Evolutionary conservation across 371 early-diverging fungal species (phyloP).

Genomic region (Mortierella sp.): DNA sequence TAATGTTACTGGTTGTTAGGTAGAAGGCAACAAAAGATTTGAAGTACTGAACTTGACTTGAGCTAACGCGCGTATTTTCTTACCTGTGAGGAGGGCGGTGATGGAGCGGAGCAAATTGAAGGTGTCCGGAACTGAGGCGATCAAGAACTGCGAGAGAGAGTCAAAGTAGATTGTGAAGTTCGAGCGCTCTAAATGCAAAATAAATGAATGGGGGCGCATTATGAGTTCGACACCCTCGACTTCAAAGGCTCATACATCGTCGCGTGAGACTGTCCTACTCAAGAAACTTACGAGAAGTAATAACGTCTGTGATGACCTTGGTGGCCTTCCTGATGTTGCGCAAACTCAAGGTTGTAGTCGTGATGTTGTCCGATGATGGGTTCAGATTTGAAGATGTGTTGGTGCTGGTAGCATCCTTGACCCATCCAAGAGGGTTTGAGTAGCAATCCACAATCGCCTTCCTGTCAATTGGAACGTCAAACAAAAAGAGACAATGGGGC

Average conservation of each 20-base stretch:
- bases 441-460: constrained; percentile 39
- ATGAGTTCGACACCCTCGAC: background rate
- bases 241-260: background rate
- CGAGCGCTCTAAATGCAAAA: constrained; percentile 12
- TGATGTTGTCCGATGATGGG: background rate
- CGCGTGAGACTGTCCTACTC: background rate
- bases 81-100: constrained; percentile 41
- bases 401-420: background rate
- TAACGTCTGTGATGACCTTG: constrained; percentile 26
- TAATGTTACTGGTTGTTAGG: background rate
- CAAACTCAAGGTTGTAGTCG: constrained; percentile 7
- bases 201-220: background rate
- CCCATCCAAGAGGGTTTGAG: constrained; percentile 52
- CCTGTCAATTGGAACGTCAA: constrained; percentile 10
- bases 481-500: background rate
- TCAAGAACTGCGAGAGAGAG: constrained; percentile 42
- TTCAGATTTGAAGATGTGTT: background rate
- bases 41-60: background rate
- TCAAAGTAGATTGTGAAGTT: constrained; percentile 52
- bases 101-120: constrained; percentile 55
- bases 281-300: constrained; percentile 26
- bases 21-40: background rate
- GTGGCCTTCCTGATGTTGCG: constrained; percentile 26
- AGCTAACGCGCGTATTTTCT: too few species aligned
- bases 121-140: constrained; percentile 43